A percentile compares a stretch with the other conserved stretches of the same genome.
Evolutionary conservation across 371 early-diverging fungal genomes (phyloP).

Genomic region (Apophysomyces variabilis): DNA sequence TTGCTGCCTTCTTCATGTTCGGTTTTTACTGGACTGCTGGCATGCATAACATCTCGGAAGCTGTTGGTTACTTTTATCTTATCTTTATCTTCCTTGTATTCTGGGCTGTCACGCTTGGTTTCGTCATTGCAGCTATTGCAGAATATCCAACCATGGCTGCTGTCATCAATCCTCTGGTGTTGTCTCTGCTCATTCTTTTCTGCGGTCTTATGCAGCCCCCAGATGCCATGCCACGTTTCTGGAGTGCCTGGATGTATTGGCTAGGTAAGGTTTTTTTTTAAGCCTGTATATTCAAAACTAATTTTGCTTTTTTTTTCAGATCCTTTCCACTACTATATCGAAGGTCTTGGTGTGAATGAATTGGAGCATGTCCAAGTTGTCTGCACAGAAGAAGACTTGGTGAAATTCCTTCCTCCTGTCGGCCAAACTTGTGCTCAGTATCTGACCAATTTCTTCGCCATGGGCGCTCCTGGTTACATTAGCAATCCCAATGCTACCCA

Average conservation of each 20-base stretch:
- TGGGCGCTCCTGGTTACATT: conserved; percentile 58
- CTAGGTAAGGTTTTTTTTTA: conserved; percentile 22
- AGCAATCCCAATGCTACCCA: conserved; percentile 44
- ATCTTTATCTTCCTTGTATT: conserved; percentile 51
- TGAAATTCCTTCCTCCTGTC: conserved; percentile 55
- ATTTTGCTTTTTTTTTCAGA: conserved; percentile 20
- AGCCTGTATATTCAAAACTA: neutral
- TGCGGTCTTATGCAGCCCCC: conserved; percentile 65
- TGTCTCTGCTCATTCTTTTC: conserved; percentile 64
- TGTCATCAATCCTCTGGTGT: conserved; percentile 64
- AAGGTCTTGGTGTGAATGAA: conserved; percentile 71
- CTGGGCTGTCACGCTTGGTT: conserved; percentile 68
- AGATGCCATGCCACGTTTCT: conserved; percentile 65
- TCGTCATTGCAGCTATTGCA: conserved; percentile 62
- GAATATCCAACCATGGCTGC: conserved; percentile 64
- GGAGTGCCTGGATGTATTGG: conserved; percentile 74
- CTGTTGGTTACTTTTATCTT: conserved; percentile 62
- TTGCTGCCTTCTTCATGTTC: conserved; percentile 57
- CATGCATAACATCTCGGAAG: conserved; percentile 41
- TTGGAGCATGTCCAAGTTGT: conserved; percentile 46
- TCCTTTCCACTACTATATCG: conserved; percentile 71
- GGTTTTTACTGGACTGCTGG: conserved; percentile 69
- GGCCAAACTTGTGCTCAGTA: conserved; percentile 64
- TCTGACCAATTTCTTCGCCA: conserved; percentile 48
- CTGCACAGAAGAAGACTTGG: conserved; percentile 55